Evolutionary conservation across 805 yeast genomes (phyloP).

Genomic region (Cyberlindnera maclurae): DNA sequence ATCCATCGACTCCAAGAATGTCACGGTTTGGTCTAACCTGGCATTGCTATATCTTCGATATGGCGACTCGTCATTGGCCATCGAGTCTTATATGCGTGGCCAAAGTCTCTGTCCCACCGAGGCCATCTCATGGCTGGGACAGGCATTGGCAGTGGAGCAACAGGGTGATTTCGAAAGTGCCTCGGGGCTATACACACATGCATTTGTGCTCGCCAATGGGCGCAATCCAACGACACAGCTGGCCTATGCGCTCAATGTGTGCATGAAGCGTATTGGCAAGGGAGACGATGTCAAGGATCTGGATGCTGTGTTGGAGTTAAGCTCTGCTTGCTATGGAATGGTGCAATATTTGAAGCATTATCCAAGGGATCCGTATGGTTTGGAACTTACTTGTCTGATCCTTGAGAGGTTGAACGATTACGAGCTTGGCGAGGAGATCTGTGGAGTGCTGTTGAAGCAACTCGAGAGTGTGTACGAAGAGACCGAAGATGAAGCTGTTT

Average conservation of each 20-base stretch:
- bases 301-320: slow-evolving; percentile 55
- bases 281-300: slow-evolving; percentile 46
- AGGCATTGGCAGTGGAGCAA: slow-evolving; percentile 56
- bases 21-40: slow-evolving; percentile 70
- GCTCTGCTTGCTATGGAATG: slow-evolving; percentile 63
- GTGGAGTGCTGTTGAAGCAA: slow-evolving; percentile 37
- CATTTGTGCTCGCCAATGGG: slow-evolving; percentile 72
- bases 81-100: slow-evolving; percentile 62
- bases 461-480: slow-evolving; percentile 53
- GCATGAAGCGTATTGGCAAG: slow-evolving; percentile 37
- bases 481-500: slow-evolving; percentile 38
- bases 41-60: slow-evolving; percentile 67
- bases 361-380: slow-evolving; percentile 52
- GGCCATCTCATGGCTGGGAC: slow-evolving; percentile 78
- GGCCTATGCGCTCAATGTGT: slow-evolving; percentile 57
- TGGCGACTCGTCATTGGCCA: slow-evolving; percentile 67
- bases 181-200: slow-evolving; percentile 61
- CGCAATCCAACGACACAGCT: slow-evolving; percentile 60
- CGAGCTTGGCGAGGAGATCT: slow-evolving; percentile 42
- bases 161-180: slow-evolving; percentile 46
- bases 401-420: slow-evolving; percentile 69
- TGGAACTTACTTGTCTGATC: slow-evolving; percentile 45
- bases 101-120: slow-evolving; percentile 78
- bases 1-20: slow-evolving; percentile 59
- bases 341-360: slow-evolving; percentile 52